Evolutionary conservation across 2,329 filamentous ascomycete species (phyloP).

Genomic region (Aaosphaeria pasadenensis): DNA sequence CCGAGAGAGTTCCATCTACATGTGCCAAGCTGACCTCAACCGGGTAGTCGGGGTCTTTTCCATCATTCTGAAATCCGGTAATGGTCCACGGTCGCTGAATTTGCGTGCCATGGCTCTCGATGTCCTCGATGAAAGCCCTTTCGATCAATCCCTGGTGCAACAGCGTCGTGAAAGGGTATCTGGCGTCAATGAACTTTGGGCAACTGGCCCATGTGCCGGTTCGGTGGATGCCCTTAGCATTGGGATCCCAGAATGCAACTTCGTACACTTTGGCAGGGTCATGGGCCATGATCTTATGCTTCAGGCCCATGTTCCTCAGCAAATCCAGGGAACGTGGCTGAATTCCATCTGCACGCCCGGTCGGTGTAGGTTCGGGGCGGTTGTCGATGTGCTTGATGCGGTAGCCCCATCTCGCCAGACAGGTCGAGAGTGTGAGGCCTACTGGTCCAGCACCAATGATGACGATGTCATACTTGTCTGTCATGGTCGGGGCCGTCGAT

Average conservation of each 20-base stretch:
- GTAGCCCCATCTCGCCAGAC: constrained; percentile 88
- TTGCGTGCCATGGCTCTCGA: constrained; percentile 55
- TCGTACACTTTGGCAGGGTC: constrained; percentile 82
- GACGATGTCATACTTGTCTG: constrained; percentile 64
- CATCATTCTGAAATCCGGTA: constrained; percentile 59
- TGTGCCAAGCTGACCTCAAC: constrained; percentile 76
- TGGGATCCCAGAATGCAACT: constrained; percentile 65
- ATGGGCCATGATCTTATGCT: constrained; percentile 82
- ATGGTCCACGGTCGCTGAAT: constrained; percentile 63
- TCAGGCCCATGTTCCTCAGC: constrained; percentile 84
- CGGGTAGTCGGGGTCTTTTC: constrained; percentile 66
- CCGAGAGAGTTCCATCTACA: constrained; percentile 66
- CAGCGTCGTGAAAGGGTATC: constrained; percentile 62
- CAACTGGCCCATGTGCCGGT: constrained; percentile 80
- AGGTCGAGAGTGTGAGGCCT: constrained; percentile 82
- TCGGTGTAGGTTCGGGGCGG: constrained; percentile 76
- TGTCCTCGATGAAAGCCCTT: constrained; percentile 59
- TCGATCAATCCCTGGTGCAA: constrained; percentile 63
- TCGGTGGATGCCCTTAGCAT: constrained; percentile 54
- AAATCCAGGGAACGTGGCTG: constrained; percentile 87
- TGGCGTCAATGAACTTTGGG: constrained; percentile 71
- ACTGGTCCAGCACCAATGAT: constrained; percentile 88
- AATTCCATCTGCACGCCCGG: constrained; percentile 86
- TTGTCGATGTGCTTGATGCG: constrained; percentile 95
- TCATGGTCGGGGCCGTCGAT: not conserved